A percentile compares a stretch with the other conserved stretches of the same genome.
Evolutionary conservation across 176 grass and related monocot genomes (phyloP).

Genomic region (Elymus sibiricus): DNA sequence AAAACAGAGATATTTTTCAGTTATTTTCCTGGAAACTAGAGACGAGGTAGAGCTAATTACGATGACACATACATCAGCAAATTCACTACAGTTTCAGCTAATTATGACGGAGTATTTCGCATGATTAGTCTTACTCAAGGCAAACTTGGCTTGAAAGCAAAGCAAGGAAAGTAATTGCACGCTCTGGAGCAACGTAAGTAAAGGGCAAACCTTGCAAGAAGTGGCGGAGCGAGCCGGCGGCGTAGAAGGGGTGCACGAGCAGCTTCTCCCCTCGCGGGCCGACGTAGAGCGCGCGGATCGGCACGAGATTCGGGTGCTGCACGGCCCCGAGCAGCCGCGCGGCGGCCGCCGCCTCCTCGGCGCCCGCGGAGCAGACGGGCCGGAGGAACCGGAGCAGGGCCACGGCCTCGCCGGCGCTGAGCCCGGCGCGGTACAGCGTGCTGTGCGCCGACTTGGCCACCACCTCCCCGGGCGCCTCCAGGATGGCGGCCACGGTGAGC

Average conservation of each 20-base stretch:
- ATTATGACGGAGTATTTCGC: neutral
- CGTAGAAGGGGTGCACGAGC: slow-evolving; percentile 85
- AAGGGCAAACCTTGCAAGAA: slow-evolving; percentile 56
- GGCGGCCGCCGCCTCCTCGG: slow-evolving; percentile 48
- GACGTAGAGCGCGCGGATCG: slow-evolving; percentile 74
- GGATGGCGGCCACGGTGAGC: slow-evolving; percentile 68
- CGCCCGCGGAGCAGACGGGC: slow-evolving; percentile 50
- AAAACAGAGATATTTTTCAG: neutral
- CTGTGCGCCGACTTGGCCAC: slow-evolving; percentile 77
- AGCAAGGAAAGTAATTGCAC: neutral
- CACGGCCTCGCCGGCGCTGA: slow-evolving; percentile 41
- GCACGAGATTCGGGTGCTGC: slow-evolving; percentile 80
- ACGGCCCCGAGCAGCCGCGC: slow-evolving; percentile 48
- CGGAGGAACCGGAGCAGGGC: slow-evolving; percentile 80
- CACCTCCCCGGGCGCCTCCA: slow-evolving; percentile 94
- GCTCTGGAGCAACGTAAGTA: neutral
- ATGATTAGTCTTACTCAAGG: slow-evolving; percentile 22
- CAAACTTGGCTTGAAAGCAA: slow-evolving; percentile 32
- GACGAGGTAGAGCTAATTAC: neutral
- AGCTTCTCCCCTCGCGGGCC: slow-evolving; percentile 91
- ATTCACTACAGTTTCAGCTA: neutral
- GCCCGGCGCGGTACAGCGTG: slow-evolving; percentile 79
- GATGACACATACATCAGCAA: neutral
- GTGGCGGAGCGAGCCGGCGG: slow-evolving; percentile 66
- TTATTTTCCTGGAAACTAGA: neutral